Percentiles rank a stretch among this genome's conserved stretches.
phyloP scores from a whole-genome alignment of 805 yeast species.

The Yamadazyma takamatsuzukensis region DNA sequence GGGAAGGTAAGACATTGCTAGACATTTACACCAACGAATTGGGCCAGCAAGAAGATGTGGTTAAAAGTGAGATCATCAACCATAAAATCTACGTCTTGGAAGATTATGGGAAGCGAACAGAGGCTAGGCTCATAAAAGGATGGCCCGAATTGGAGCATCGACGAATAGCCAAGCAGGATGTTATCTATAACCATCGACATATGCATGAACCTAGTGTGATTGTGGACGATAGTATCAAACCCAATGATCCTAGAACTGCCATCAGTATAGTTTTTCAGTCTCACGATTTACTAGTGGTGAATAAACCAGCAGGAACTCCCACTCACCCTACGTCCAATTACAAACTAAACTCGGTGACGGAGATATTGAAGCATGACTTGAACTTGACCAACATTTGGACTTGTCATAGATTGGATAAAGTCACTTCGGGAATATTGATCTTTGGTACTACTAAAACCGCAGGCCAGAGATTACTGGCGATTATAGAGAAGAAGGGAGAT shows the following conservation, averaged over 20 bases:
- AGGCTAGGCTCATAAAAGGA: conserved; percentile 18
- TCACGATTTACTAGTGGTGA: conserved; percentile 37
- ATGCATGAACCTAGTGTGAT: conserved; percentile 46
- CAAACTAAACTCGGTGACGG: conserved; percentile 40
- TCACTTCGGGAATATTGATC: conserved; percentile 49
- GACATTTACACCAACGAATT: conserved; percentile 32
- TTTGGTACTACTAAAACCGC: conserved; percentile 35
- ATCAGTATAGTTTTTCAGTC: conserved; percentile 33
- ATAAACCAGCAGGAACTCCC: conserved; percentile 53
- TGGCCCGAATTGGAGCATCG: conserved; percentile 13
- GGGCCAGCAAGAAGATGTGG: conserved; percentile 24
- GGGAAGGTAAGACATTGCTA: conserved; percentile 30
- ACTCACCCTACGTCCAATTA: conserved; percentile 51
- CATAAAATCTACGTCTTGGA: conserved; percentile 22
- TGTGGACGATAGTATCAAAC: conserved; percentile 7
- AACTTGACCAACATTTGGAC: conserved; percentile 32
- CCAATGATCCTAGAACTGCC: conserved; percentile 7
- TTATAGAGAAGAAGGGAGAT: conserved; percentile 26
- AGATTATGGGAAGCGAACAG: conserved; percentile 17
- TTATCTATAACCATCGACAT: conserved; percentile 30
- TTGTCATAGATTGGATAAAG: conserved; percentile 48
- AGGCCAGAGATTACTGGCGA: conserved; percentile 27
- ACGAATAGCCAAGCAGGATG: conserved; percentile 20
- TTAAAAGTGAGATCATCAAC: conserved; percentile 21
- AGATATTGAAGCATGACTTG: conserved; percentile 34